These are phyloP conservation scores for Ceratonia siliqua DNA, from an alignment of 306 rosid genomes.

Conservation along the genomic window DNA sequence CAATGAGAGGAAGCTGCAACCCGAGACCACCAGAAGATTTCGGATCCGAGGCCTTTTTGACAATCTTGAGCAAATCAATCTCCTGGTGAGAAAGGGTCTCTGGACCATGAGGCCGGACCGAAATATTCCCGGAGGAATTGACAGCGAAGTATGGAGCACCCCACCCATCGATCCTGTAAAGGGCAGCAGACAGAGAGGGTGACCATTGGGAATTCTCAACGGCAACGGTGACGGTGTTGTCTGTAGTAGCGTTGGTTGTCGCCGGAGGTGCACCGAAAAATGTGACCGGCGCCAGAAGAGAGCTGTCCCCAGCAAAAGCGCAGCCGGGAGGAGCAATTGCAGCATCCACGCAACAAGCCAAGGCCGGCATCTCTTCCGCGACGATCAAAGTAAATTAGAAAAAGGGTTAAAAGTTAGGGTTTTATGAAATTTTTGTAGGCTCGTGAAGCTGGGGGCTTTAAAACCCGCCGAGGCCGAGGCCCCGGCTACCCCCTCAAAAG, in stretches of 20 bases:
- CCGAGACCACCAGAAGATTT: constrained; percentile 72
- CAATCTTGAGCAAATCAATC: constrained; percentile 78
- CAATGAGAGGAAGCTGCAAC: constrained; percentile 73
- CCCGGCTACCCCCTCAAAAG: constrained; percentile 97
- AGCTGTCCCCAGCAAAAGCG: constrained; percentile 60
- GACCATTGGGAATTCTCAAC: constrained; percentile 59
- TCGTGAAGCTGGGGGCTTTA: constrained; percentile 88
- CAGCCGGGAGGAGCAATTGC: constrained; percentile 70
- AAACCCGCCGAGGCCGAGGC: constrained; percentile 99
- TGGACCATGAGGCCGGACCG: constrained; percentile 65
- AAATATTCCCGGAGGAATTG: constrained; percentile 67
- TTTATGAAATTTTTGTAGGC: constrained; percentile 17
- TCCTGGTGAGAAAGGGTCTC: constrained; percentile 78
- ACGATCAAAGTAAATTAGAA: constrained; percentile 39
- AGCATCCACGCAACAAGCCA: constrained; percentile 83
- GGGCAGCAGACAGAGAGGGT: constrained; percentile 54
- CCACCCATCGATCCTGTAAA: constrained; percentile 78
- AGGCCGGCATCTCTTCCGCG: constrained; percentile 87
- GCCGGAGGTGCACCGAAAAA: constrained; percentile 50
- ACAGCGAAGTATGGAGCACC: constrained; percentile 75
- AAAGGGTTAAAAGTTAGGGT: constrained; percentile 31
- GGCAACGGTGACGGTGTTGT: not conserved
- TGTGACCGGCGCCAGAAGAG: constrained; percentile 66
- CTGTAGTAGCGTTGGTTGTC: not conserved
- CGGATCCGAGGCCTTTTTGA: constrained; percentile 74